These are phyloP conservation scores for Lentinula novae-zelandiae DNA, from an alignment of 1,284 basidiomycete genomes.

Conservation along the genomic window DNA sequence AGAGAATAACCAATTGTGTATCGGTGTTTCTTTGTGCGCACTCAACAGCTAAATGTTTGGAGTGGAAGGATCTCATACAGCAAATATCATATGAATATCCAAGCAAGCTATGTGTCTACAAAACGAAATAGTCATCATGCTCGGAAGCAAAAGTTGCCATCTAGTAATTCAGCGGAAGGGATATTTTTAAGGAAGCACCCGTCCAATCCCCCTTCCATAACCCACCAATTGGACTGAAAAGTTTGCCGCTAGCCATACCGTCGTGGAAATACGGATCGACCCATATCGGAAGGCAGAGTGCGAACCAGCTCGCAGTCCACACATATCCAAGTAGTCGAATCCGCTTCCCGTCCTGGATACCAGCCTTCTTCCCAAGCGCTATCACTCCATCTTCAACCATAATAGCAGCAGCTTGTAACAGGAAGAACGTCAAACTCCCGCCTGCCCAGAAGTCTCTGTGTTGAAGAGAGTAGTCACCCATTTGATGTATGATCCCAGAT, in stretches of 20 bases:
- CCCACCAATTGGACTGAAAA: neutral
- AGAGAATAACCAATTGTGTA: neutral
- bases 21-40: neutral
- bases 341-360: neutral
- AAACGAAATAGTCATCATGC: too few species aligned
- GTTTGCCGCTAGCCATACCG: neutral
- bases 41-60: neutral
- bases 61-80: too few species aligned
- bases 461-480: conserved; percentile 5
- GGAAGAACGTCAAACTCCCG: neutral
- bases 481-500: conserved; percentile 7
- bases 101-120: too few species aligned
- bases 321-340: conserved; percentile 4
- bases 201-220: neutral
- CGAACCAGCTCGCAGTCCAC: conserved; percentile 6
- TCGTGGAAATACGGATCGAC: neutral
- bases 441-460: neutral
- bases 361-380: neutral
- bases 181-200: neutral
- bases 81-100: too few species aligned
- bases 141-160: neutral
- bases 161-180: neutral
- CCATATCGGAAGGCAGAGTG: conserved; percentile 5
- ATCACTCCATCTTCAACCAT: conserved; percentile 1
- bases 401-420: conserved; percentile 2